A percentile compares a stretch with the other conserved stretches of the same genome.
Conservation (phyloP, 768 basidiomycete genomes). For the Rubroboletus satanas region DNA sequence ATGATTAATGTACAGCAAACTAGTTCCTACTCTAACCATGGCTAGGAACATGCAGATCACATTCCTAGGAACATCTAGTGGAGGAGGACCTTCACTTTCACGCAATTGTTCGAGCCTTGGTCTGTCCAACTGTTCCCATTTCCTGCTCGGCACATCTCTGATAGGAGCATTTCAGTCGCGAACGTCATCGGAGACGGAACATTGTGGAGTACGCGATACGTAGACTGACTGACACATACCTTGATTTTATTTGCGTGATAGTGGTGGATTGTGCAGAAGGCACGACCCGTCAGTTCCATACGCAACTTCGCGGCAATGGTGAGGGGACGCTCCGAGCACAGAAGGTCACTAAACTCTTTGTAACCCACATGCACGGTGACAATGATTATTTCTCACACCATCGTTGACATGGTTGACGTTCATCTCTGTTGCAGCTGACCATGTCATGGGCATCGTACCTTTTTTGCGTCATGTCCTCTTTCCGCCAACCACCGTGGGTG, state of each 20-base stretch:
- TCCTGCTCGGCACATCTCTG: background rate
- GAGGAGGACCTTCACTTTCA: slow-evolving; percentile 69
- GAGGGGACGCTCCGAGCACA: slow-evolving; percentile 37
- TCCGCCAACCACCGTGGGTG: slow-evolving; percentile 34
- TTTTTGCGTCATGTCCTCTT: slow-evolving; percentile 58
- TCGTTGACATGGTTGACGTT: background rate
- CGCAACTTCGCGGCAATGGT: slow-evolving; percentile 41
- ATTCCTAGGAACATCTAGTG: slow-evolving; percentile 74
- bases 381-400: background rate
- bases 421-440: slow-evolving; percentile 48
- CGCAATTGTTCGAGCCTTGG: slow-evolving; percentile 71
- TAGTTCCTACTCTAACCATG: slow-evolving; percentile 24
- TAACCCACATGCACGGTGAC: slow-evolving; percentile 82
- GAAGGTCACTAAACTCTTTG: slow-evolving; percentile 65
- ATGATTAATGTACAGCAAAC: background rate
- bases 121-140: slow-evolving; percentile 2
- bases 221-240: background rate
- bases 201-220: slow-evolving; percentile 58
- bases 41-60: slow-evolving; percentile 49
- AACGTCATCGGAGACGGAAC: slow-evolving; percentile 51
- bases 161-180: slow-evolving; percentile 37
- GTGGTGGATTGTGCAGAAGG: slow-evolving; percentile 88
- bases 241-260: slow-evolving; percentile 25
- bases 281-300: slow-evolving; percentile 62
- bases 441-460: slow-evolving; percentile 70